phyloP scores from a whole-genome alignment of 176 grass and related monocot genomes.

The Olyra latifolia region DNA sequence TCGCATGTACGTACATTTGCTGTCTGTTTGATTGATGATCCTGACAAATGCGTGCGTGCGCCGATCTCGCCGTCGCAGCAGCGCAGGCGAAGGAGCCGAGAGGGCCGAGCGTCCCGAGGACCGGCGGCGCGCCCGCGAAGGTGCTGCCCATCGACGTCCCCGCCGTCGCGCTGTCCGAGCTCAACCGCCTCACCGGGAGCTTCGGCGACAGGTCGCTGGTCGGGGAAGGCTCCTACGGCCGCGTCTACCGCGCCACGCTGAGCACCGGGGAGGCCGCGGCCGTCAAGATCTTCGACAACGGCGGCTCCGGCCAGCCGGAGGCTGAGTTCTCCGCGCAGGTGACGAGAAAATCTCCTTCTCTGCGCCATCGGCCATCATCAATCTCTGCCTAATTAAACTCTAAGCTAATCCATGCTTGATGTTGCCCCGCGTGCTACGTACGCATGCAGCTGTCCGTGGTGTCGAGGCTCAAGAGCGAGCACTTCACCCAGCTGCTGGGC shows the following conservation, averaged over 20 bases:
- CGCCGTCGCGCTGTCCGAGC: slow-evolving; percentile 55
- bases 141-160: slow-evolving; percentile 76
- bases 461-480: slow-evolving; percentile 65
- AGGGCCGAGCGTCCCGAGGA: slow-evolving; percentile 53
- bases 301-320: slow-evolving; percentile 63
- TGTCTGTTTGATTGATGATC: no score
- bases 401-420: not conserved
- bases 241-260: slow-evolving; percentile 78
- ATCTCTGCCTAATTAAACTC: not conserved
- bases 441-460: slow-evolving; percentile 59
- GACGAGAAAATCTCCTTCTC: not conserved
- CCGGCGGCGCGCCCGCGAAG: slow-evolving; percentile 50
- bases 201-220: slow-evolving; percentile 70
- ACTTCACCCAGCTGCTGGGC: slow-evolving; percentile 75
- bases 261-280: slow-evolving; percentile 56
- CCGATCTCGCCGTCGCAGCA: not conserved
- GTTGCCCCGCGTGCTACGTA: slow-evolving; percentile 4
- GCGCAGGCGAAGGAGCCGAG: slow-evolving; percentile 30
- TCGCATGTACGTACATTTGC: no score
- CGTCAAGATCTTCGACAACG: slow-evolving; percentile 81
- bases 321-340: slow-evolving; percentile 74
- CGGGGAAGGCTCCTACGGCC: slow-evolving; percentile 90
- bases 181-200: slow-evolving; percentile 66
- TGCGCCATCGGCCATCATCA: no score
- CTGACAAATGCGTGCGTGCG: no score